Base-by-base conservation (phyloP, 208 protist genomes). In the Porcisia hertigi region DNA sequence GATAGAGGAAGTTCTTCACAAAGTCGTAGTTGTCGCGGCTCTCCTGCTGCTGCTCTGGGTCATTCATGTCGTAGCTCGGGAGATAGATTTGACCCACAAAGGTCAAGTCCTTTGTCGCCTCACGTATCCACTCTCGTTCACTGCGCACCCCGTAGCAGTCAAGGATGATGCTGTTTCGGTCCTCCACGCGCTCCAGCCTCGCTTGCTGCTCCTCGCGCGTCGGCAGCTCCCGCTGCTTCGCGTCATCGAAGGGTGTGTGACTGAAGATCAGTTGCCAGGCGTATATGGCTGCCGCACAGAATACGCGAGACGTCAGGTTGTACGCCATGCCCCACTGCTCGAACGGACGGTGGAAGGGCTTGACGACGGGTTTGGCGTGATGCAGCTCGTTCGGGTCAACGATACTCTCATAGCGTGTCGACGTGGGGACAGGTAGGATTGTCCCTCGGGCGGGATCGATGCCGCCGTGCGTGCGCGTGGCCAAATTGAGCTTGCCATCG, bases 241-340 rank as follows among this genome's bases (percentile, higher is more conserved):
- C 89, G 76, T 96, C 92, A 72, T 97, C 94, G 76, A 95, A 93
- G 41, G 92, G 88, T 0, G 94, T 96, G 84, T 96, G 94, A 64
- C 90, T 95, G 78, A 97, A 97, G 70, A 97, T 92, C 67, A 97
- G 84, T 79, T 94, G 89, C 94, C 94, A 97, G n/a, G 94, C 88
- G 81, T 97, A 97, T 47, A 92, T 86, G 41, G 92, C 92, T 0
- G 91, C 94, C 0, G 88, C 90, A 52, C 77, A 88, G 77, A 93
- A 96, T 69, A 93, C 74, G n/a, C 91, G 84, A 9, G 83, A 76
- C 36, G 80, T 77, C 58, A 96, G 79, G 66, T 71, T 78, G 79
- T 89, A 71, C 36, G 89, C 88, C 69, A 82, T 88, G 71, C 88
- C 87, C 92, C 94, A 97, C 58, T 80, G 80, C 82, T 96, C 92